Evolutionary conservation across 106 monocot species (phyloP), one percentile per base, ranked within the genome.

Genomic region (Hemerocallis citrina): DNA sequence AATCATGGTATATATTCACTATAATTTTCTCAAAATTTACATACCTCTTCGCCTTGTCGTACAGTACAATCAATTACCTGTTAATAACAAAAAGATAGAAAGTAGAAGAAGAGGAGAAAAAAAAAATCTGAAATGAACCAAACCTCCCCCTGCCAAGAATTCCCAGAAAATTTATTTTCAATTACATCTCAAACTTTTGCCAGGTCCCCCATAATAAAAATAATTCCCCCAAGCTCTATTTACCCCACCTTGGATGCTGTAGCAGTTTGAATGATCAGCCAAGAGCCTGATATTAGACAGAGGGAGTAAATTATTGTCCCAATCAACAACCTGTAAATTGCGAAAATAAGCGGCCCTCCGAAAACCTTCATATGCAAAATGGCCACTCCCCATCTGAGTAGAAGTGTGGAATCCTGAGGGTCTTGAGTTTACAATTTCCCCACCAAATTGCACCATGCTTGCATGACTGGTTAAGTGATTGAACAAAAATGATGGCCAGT

Each of bases 401-500:
- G 65, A 72, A 3, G 78, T 87, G 75, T 82, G 81, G 19, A 9
- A 38, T 5, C 79, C 75, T 5, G 66, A 57, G 5, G 72, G 57
- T 8, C 70, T 44, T 0, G 77, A 60, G 70, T 92, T 83, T 5
- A 92, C 86, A 4, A 92, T 62, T 73, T 92, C 92, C 1, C 92
- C 92, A 0, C 92, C 92, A 36, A 83, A 92, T 38, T 92, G 86
- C 42, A 92, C 80, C 92, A 86, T 92, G 69, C 56, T 81, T 4
- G 86, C 92, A 52, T 77, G 77, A 9, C 57, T 6, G 0, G 64
- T 67, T 20, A 92, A 40, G 67, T 78, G 86, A 29, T 55, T 78
- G 79, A 92, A 92, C 24, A 92, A 47, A 49, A 69, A 78, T 0
- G 92, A 81, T 0, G 92, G 92, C 92, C 92, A 92, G 75, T 92